phyloP scores from a whole-genome alignment of 2,329 filamentous ascomycete species.

The Endocalyx cinctus region DNA sequence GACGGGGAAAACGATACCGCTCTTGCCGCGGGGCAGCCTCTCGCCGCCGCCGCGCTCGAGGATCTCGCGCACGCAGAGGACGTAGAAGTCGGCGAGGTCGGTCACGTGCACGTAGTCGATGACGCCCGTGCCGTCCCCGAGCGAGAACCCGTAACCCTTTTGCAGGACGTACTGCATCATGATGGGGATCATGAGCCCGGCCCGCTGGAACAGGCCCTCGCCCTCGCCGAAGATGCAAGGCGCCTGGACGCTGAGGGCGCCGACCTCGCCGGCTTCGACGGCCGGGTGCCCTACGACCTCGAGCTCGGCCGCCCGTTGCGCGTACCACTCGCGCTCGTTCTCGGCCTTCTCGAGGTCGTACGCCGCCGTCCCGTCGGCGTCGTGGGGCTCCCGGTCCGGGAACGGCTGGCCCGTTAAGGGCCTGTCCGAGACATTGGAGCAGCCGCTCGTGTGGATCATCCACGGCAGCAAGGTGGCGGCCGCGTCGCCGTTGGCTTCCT shows the following conservation, averaged over 20 bases:
- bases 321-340: constrained; percentile 11
- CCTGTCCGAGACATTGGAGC: constrained; percentile 13
- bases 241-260: constrained; percentile 11
- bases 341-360: constrained; percentile 12
- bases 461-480: constrained; percentile 5
- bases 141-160: constrained; percentile 10
- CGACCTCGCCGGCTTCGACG: constrained; percentile 6
- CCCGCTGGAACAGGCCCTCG: constrained; percentile 11
- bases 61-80: constrained; percentile 8
- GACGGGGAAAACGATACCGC: not conserved
- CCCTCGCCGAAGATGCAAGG: constrained; percentile 12
- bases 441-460: constrained; percentile 15
- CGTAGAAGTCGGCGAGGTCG: constrained; percentile 15
- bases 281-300: constrained; percentile 6
- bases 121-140: constrained; percentile 10
- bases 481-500: too few relatives aligned
- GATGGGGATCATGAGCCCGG: constrained; percentile 11
- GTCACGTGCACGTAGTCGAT: constrained; percentile 13
- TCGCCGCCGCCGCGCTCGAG: constrained; percentile 2
- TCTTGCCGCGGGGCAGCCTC: not conserved
- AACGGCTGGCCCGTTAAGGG: constrained; percentile 8
- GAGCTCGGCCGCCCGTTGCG: constrained; percentile 15
- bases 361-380: constrained; percentile 5
- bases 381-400: constrained; percentile 9
- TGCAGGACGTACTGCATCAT: constrained; percentile 15